Evolutionary conservation across 371 early-diverging fungal genomes (phyloP).

Genomic region (Mortierella polycephala): DNA sequence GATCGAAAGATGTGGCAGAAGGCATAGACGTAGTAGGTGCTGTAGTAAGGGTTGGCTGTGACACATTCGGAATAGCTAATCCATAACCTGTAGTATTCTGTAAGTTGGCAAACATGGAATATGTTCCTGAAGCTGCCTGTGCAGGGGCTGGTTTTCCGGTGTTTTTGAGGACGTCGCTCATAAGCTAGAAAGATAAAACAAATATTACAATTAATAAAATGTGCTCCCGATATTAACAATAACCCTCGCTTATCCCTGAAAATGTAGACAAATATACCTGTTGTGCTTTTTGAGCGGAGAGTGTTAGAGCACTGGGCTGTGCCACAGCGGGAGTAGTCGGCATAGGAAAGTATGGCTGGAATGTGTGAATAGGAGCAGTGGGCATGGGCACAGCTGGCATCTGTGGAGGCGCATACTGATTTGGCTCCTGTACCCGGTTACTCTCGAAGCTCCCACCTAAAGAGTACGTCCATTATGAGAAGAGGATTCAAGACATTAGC

Average conservation of each 20-base stretch:
- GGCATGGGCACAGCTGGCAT: slow-evolving; percentile 1
- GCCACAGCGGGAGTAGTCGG: slow-evolving; percentile 1
- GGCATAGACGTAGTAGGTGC: not conserved
- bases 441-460: too few relatives aligned
- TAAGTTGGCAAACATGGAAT: slow-evolving; percentile 1
- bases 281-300: slow-evolving; percentile 31
- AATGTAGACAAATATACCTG: slow-evolving; percentile 16
- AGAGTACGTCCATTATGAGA: too few relatives aligned
- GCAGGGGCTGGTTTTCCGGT: slow-evolving; percentile 14
- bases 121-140: not conserved
- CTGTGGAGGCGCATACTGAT: not conserved
- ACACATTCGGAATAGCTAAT: not conserved
- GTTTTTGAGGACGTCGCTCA: slow-evolving; percentile 32
- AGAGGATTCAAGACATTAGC: too few relatives aligned
- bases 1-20: not conserved
- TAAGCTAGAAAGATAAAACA: slow-evolving; percentile 13
- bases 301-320: not conserved
- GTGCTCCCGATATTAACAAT: not conserved
- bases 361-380: not conserved
- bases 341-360: slow-evolving; percentile 11
- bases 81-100: not conserved
- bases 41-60: not conserved
- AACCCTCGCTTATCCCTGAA: too few relatives aligned
- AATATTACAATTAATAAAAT: not conserved
- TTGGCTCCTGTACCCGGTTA: too few relatives aligned